Evolutionary conservation across 441 rosid species (phyloP).

Genomic region (Pelargonium citronellum): DNA sequence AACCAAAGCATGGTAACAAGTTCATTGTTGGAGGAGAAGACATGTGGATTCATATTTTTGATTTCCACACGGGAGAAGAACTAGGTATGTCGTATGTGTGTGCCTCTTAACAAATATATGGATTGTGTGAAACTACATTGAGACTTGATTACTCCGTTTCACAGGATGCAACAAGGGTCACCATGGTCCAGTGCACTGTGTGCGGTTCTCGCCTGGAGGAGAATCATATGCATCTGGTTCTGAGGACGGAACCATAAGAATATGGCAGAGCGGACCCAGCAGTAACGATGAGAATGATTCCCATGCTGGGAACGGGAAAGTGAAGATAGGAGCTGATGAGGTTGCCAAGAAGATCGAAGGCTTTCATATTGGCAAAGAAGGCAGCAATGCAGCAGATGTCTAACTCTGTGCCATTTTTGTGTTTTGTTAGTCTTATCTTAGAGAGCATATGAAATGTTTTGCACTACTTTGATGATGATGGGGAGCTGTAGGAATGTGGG

Average conservation of each 20-base stretch:
- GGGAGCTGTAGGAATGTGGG: too few species aligned
- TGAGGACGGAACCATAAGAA: constrained; percentile 93
- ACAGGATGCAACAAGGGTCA: constrained; percentile 84
- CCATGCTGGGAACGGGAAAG: constrained; percentile 44
- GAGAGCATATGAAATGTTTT: too few species aligned
- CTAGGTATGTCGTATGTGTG: constrained; percentile 42
- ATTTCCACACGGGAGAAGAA: constrained; percentile 88
- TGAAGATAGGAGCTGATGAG: constrained; percentile 59
- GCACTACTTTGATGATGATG: too few species aligned
- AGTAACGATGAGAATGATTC: constrained; percentile 41
- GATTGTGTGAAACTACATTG: not conserved
- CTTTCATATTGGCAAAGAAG: constrained; percentile 50
- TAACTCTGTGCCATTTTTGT: constrained; percentile 5
- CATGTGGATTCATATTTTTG: constrained; percentile 63
- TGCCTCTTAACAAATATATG: too few species aligned
- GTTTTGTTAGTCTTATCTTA: too few species aligned
- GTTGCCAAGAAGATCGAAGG: constrained; percentile 57
- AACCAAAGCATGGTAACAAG: constrained; percentile 74
- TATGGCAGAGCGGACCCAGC: constrained; percentile 71
- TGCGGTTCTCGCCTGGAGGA: constrained; percentile 88
- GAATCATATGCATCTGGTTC: constrained; percentile 96
- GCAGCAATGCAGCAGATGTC: constrained; percentile 30
- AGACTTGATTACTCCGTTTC: not conserved
- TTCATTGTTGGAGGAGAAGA: constrained; percentile 87
- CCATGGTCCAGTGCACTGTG: constrained; percentile 93